These are phyloP conservation scores for Blastobotrys persicus DNA, from an alignment of 1,139 yeast species.

Conservation along the genomic window DNA sequence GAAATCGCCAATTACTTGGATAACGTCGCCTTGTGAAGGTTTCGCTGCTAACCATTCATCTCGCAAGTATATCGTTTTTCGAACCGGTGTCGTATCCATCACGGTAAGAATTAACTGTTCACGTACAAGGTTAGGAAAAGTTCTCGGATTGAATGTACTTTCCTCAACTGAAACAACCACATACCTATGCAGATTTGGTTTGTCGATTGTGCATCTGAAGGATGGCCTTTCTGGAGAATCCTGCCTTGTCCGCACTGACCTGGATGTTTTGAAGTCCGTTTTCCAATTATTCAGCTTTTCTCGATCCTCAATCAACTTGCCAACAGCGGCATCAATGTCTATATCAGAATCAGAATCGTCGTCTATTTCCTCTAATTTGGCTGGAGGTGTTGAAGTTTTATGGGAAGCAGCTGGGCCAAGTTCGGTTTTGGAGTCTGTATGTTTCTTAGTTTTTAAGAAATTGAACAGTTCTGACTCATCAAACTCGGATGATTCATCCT, in stretches of 20 bases:
- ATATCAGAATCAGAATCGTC: constrained; percentile 10
- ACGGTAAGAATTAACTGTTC: constrained; percentile 12
- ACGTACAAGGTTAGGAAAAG: neutral
- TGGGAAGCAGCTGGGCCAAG: too few relatives aligned
- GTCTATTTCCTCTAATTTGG: neutral
- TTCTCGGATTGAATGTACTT: neutral
- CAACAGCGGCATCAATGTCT: constrained; percentile 16
- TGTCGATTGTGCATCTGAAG: constrained; percentile 18
- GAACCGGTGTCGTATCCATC: constrained; percentile 10
- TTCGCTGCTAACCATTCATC: constrained; percentile 30
- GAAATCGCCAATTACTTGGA: constrained; percentile 38
- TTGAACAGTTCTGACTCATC: constrained; percentile 4
- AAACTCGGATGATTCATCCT: neutral
- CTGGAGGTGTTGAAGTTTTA: constrained; percentile 2
- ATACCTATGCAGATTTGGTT: constrained; percentile 16
- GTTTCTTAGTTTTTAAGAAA: neutral
- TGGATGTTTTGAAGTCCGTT: constrained; percentile 17
- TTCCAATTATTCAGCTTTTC: neutral
- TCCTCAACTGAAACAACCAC: constrained; percentile 7
- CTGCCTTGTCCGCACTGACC: constrained; percentile 15
- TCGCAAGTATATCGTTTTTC: constrained; percentile 19
- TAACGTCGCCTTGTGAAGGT: constrained; percentile 34
- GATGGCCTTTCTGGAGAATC: constrained; percentile 15
- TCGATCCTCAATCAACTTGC: constrained; percentile 2
- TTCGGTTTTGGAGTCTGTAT: neutral